phyloP scores from a whole-genome alignment of 106 monocot genomes.

The Dactylorhiza incarnata region DNA sequence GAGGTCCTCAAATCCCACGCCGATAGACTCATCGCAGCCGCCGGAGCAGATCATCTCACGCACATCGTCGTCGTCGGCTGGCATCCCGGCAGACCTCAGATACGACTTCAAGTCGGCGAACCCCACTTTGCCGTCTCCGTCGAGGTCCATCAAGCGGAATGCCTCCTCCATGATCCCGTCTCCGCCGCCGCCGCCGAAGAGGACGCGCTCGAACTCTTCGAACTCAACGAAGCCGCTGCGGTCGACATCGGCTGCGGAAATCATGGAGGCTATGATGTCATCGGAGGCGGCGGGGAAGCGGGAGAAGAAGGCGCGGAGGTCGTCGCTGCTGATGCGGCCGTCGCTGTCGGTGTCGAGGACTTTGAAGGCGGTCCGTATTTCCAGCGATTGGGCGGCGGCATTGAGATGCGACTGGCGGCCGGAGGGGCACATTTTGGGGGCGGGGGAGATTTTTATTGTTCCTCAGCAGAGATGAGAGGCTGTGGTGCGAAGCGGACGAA shows the following conservation, averaged over 20 bases:
- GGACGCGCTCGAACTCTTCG: constrained; percentile 75
- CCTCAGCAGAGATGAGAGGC: background rate
- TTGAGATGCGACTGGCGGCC: constrained; percentile 11
- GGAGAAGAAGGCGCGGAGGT: constrained; percentile 59
- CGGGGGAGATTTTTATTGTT: background rate
- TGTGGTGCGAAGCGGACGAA: background rate
- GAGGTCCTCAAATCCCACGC: constrained; percentile 37
- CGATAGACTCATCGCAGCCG: constrained; percentile 30
- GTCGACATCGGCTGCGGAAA: constrained; percentile 67
- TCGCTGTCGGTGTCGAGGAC: constrained; percentile 82
- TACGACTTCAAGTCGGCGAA: constrained; percentile 65
- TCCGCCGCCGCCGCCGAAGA: constrained; percentile 11
- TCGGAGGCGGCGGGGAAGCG: constrained; percentile 7
- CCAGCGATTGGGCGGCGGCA: background rate
- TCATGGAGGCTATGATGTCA: constrained; percentile 66
- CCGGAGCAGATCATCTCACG: constrained; percentile 54
- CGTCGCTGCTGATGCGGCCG: constrained; percentile 72
- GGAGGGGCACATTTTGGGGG: constrained; percentile 54
- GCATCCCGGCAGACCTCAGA: constrained; percentile 42
- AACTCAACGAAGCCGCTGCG: constrained; percentile 71
- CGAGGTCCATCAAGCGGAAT: constrained; percentile 75
- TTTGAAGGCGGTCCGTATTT: constrained; percentile 61
- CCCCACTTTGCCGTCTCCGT: constrained; percentile 87
- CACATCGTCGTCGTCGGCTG: constrained; percentile 50
- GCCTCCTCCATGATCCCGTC: constrained; percentile 40